These are phyloP conservation scores for Suillus spraguei DNA, from an alignment of 768 basidiomycete species.

Conservation along the genomic window DNA sequence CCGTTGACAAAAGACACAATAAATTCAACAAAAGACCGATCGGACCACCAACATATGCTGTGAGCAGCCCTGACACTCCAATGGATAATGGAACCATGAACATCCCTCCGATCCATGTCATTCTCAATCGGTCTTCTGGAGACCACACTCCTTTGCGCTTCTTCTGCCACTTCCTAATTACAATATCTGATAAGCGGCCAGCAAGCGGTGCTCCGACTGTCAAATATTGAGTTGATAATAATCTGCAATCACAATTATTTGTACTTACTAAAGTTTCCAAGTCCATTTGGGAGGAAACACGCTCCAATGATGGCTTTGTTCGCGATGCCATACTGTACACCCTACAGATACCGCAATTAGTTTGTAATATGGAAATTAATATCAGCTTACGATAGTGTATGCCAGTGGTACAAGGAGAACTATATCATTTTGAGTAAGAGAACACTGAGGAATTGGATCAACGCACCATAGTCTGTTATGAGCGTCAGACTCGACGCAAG, in stretches of 20 bases:
- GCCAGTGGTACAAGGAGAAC: slow-evolving; percentile 38
- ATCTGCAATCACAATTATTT: not conserved
- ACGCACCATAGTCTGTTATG: slow-evolving; percentile 33
- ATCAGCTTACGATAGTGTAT: slow-evolving; percentile 37
- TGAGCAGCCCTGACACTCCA: slow-evolving; percentile 46
- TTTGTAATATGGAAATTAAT: not conserved
- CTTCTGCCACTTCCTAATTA: slow-evolving; percentile 47
- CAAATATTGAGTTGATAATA: not conserved
- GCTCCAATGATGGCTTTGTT: slow-evolving; percentile 40
- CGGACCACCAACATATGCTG: slow-evolving; percentile 45
- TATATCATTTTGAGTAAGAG: slow-evolving; percentile 5
- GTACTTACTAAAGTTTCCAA: slow-evolving; percentile 37
- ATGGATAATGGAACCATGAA: slow-evolving; percentile 53
- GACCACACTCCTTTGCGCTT: slow-evolving; percentile 55
- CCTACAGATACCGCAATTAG: slow-evolving; percentile 23
- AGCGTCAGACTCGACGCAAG: slow-evolving; percentile 27
- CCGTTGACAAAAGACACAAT: slow-evolving; percentile 56
- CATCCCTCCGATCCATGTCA: slow-evolving; percentile 42
- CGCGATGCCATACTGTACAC: slow-evolving; percentile 35
- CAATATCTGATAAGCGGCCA: slow-evolving; percentile 54
- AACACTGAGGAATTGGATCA: not conserved
- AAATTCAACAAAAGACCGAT: slow-evolving; percentile 50
- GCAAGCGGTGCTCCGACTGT: slow-evolving; percentile 60
- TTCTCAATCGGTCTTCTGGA: slow-evolving; percentile 63
- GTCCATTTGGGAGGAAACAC: slow-evolving; percentile 37